Conservation (phyloP, 225 moss, liverwort and hornwort species). For the Antitrichia curtipendula region DNA sequence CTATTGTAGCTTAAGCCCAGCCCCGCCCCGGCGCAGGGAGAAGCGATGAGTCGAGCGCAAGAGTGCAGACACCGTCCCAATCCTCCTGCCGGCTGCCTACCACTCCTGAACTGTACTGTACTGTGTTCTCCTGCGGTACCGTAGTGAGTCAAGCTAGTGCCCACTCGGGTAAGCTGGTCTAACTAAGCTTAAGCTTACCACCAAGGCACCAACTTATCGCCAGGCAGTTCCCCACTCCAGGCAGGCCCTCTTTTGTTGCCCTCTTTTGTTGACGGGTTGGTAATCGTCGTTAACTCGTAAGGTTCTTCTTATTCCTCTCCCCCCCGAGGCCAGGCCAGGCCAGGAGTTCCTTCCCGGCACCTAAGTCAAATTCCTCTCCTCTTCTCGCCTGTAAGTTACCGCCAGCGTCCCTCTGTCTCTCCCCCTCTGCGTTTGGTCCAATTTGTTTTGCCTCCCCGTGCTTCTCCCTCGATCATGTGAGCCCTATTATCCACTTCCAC, state of each 20-base stretch:
- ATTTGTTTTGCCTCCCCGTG: background rate
- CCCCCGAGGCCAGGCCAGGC: background rate
- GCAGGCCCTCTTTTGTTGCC: background rate
- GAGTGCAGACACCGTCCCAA: background rate
- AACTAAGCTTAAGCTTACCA: background rate
- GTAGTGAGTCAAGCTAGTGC: background rate
- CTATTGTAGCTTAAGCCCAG: background rate
- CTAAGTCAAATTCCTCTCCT: background rate
- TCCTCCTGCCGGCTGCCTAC: background rate
- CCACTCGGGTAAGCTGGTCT: no score
- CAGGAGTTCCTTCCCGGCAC: background rate
- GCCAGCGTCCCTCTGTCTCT: background rate
- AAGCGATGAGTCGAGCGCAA: background rate
- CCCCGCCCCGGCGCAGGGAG: background rate
- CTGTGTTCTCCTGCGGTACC: background rate
- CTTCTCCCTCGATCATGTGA: constrained; percentile 8
- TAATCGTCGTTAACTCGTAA: background rate
- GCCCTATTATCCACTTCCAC: background rate
- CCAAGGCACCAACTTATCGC: background rate
- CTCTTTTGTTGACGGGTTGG: background rate
- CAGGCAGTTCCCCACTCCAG: background rate
- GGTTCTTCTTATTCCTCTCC: background rate
- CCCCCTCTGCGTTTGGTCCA: background rate
- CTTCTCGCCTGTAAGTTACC: background rate
- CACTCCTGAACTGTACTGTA: no score